A percentile compares a stretch with the other conserved stretches of the same genome.
These are phyloP conservation scores for Phytophthora cryptogea DNA, from an alignment of 352 stramenopile genomes.

Conservation along the genomic window DNA sequence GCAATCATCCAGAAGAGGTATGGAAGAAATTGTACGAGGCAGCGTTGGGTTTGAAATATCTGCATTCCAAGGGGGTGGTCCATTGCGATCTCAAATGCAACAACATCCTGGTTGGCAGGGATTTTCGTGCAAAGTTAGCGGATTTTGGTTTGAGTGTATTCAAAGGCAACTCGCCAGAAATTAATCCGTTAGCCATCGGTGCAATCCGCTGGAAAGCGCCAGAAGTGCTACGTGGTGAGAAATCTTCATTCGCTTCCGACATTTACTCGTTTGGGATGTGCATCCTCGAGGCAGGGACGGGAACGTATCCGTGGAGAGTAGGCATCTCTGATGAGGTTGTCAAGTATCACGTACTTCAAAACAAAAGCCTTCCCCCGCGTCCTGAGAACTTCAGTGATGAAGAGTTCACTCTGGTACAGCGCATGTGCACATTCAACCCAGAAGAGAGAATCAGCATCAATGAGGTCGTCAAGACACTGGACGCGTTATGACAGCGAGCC, in stretches of 20 bases:
- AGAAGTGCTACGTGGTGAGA: neutral
- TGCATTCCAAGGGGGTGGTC: slow-evolving; percentile 44
- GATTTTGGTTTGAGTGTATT: slow-evolving; percentile 22
- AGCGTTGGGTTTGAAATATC: slow-evolving; percentile 52
- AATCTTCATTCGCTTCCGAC: slow-evolving; percentile 17
- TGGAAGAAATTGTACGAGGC: slow-evolving; percentile 28
- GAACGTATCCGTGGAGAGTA: slow-evolving; percentile 8
- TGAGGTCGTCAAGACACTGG: slow-evolving; percentile 1
- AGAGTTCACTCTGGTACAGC: slow-evolving; percentile 10
- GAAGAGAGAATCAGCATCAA: neutral
- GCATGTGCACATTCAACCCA: slow-evolving; percentile 13
- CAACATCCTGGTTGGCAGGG: slow-evolving; percentile 18
- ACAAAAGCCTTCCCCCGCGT: neutral
- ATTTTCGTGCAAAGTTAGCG: slow-evolving; percentile 14
- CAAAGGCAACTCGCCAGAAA: neutral
- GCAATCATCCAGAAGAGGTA: slow-evolving; percentile 1
- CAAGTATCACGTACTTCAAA: neutral
- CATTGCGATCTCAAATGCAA: slow-evolving; percentile 72
- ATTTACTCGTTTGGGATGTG: slow-evolving; percentile 33
- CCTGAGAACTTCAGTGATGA: slow-evolving; percentile 13
- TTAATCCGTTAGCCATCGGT: slow-evolving; percentile 27
- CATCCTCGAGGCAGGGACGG: slow-evolving; percentile 11
- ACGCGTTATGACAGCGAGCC: neutral
- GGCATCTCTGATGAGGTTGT: slow-evolving; percentile 1
- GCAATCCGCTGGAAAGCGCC: slow-evolving; percentile 19